Conservation (phyloP, 208 protist genomes). For the Trypanosoma scelopori region DNA sequence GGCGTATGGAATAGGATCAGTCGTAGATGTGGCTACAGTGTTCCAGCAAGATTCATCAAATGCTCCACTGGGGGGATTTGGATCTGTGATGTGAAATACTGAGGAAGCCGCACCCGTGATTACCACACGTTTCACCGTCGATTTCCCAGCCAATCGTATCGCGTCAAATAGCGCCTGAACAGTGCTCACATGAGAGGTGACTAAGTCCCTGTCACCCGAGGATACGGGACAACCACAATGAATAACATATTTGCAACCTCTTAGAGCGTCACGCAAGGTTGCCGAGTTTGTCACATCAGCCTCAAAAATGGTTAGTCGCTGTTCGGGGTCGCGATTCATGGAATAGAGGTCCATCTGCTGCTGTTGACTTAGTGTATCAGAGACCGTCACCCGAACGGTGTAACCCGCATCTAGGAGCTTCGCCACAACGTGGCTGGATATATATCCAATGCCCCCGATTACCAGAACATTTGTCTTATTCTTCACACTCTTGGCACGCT, state of each 20-base stretch:
- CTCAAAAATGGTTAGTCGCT: constrained; percentile 65
- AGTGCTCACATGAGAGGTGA: constrained; percentile 64
- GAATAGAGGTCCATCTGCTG: constrained; percentile 77
- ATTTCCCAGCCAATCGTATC: constrained; percentile 72
- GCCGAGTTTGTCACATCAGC: constrained; percentile 77
- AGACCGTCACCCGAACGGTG: constrained; percentile 78
- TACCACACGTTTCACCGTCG: constrained; percentile 85
- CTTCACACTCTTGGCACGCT: constrained; percentile 61
- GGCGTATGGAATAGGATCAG: constrained; percentile 76
- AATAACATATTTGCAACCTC: constrained; percentile 85
- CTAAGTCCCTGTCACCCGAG: constrained; percentile 39
- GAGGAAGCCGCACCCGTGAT: constrained; percentile 80
- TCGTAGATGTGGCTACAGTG: constrained; percentile 49
- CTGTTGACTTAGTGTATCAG: constrained; percentile 50
- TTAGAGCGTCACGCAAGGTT: constrained; percentile 72
- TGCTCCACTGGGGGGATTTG: constrained; percentile 48
- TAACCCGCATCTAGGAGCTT: constrained; percentile 87
- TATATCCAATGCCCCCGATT: constrained; percentile 84
- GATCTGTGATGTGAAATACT: constrained; percentile 75
- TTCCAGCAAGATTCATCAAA: constrained; percentile 90
- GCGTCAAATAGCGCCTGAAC: constrained; percentile 87
- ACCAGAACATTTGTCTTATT: constrained; percentile 86
- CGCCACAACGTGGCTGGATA: constrained; percentile 79
- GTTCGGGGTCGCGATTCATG: constrained; percentile 48
- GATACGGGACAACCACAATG: constrained; percentile 78